Evolutionary conservation across 1,284 basidiomycete genomes (phyloP).

Genomic region (Marasmius fiardii): DNA sequence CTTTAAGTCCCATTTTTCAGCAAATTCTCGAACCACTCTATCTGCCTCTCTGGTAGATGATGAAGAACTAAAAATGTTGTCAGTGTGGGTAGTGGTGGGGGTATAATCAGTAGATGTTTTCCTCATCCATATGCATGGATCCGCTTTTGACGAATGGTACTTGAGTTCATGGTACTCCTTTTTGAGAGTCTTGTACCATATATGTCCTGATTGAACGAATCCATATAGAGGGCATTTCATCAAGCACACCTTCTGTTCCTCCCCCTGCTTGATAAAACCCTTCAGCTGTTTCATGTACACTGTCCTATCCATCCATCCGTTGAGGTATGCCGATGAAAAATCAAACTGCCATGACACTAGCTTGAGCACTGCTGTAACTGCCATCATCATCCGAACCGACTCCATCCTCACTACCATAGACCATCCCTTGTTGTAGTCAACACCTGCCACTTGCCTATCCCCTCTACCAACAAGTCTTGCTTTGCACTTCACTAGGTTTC

Average conservation of each 20-base stretch:
- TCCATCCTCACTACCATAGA: not conserved
- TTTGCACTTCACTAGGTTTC: not conserved
- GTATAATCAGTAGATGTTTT: slow-evolving; percentile 11
- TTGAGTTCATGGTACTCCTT: slow-evolving; percentile 10
- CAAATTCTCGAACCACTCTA: slow-evolving; percentile 13
- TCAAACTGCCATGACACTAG: not conserved
- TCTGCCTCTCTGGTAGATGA: slow-evolving; percentile 12
- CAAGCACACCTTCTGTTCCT: too few relatives aligned
- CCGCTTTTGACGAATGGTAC: slow-evolving; percentile 15
- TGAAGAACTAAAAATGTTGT: slow-evolving; percentile 17
- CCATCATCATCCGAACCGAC: not conserved
- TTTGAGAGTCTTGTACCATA: slow-evolving; percentile 22
- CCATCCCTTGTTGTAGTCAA: not conserved
- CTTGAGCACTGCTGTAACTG: not conserved
- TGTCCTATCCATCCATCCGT: slow-evolving; percentile 10
- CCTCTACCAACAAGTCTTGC: not conserved
- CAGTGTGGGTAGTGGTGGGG: slow-evolving; percentile 20
- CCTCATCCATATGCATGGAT: slow-evolving; percentile 16
- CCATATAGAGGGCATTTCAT: slow-evolving; percentile 24
- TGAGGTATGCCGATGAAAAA: slow-evolving; percentile 9
- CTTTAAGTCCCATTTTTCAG: slow-evolving; percentile 7
- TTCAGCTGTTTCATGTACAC: slow-evolving; percentile 9
- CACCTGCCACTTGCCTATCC: not conserved
- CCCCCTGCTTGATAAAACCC: too few relatives aligned
- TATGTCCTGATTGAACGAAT: slow-evolving; percentile 23